Evolutionary conservation across 75 land plant genomes (phyloP).

Genomic region (Pinus albicaulis): DNA sequence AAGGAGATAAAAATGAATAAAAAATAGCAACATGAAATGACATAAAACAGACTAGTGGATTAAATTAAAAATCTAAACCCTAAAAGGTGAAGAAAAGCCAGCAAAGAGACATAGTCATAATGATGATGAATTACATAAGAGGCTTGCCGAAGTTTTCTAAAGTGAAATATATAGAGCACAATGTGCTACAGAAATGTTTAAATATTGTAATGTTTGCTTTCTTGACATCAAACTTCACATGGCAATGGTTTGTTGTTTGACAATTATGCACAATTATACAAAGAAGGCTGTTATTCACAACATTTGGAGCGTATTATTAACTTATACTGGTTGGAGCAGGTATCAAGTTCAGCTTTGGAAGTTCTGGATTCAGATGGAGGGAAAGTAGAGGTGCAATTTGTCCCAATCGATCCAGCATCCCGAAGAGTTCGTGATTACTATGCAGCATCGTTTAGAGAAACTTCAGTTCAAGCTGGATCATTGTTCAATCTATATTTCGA

Average conservation of each 20-base stretch:
- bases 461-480: constrained; percentile 18
- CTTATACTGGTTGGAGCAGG: constrained; percentile 33
- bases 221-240: background rate
- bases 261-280: background rate
- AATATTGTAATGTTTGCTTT: background rate
- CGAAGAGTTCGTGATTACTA: constrained; percentile 28
- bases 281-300: background rate
- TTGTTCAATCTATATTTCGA: constrained; percentile 70
- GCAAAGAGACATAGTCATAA: too few relatives aligned
- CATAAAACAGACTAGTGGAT: too few relatives aligned
- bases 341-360: constrained; percentile 35
- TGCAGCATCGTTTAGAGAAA: constrained; percentile 45
- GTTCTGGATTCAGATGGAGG: constrained; percentile 76
- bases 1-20: too few relatives aligned
- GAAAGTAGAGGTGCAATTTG: constrained; percentile 70
- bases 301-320: background rate
- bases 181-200: background rate
- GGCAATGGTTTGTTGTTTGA: background rate
- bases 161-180: background rate
- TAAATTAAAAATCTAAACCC: too few relatives aligned
- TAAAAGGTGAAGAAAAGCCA: too few relatives aligned
- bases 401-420: constrained; percentile 53
- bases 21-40: too few relatives aligned
- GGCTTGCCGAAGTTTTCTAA: background rate
- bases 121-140: too few relatives aligned